Base-by-base conservation (phyloP, 2,329 filamentous ascomycete genomes). In the Rhynchosporium graminicola region DNA sequence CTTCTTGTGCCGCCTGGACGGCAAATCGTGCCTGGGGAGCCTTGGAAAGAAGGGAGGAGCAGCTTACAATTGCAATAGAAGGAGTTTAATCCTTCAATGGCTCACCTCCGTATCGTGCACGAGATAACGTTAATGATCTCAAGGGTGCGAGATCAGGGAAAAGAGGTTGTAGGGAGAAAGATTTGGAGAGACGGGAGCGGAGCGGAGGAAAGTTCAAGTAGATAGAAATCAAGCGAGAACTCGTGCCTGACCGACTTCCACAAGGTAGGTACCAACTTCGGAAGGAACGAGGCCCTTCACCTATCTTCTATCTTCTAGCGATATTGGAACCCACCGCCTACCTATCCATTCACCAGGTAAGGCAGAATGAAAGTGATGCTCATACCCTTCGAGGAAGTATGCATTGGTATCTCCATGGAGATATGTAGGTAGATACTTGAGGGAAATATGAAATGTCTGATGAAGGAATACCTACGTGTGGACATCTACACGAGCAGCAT, bases 41-140 rank as follows among this genome's bases (percentile, higher is more conserved):
- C 43, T 26, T 38, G 43, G 20, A 20, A 20, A 13, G 43, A 33
- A 38, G 15, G 12, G n/a, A 45, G 29, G 9, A 29, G 38, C 33
- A 48, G 51, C 64, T 66, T 61, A 68, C 66, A 57, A 29, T 42
- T 61, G 66, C 66, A 57, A 29, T 42, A 33, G 40, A 33, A 29
- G 31, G n/a, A 56, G 15, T 47, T 36, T 59, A 28, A 42, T 29
- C 57, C 56, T 61, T 61, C 59, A 59, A 58, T 50, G 26, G 45
- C 38, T 28, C 48, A 63, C 57, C 59, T 68, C 60, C 60, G 63
- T 64, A 68, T 64, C 43, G 63, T 63, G 42, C 63, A 68, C 66
- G 59, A 64, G 62, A 46, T 42, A 31, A 28, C 13, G n/a, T 26
- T 57, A 55, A 66, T 62, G 60, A 58, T 55, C 9, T 63, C 56